phyloP scores from a whole-genome alignment of 352 stramenopile species.

The Phytophthora rubi region DNA sequence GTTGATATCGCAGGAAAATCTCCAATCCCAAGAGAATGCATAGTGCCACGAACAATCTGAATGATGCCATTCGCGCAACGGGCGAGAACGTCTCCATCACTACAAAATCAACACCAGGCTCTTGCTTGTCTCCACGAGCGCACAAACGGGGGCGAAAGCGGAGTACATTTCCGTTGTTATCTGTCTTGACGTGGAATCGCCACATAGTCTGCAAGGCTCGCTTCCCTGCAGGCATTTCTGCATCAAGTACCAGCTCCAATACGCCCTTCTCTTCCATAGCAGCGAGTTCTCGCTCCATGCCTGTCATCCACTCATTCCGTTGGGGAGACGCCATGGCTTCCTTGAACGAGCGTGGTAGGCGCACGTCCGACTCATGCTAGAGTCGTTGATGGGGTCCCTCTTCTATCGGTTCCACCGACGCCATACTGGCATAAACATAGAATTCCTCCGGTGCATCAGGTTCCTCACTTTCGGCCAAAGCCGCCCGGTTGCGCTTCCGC shows the following conservation, averaged over 20 bases:
- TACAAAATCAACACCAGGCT: slow-evolving; percentile 11
- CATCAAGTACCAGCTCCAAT: slow-evolving; percentile 1
- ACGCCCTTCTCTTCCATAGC: slow-evolving; percentile 18
- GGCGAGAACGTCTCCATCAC: slow-evolving; percentile 10
- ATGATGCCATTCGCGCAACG: slow-evolving; percentile 1
- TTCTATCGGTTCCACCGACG: too few species aligned
- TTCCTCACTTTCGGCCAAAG: too few species aligned
- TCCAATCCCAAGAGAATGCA: slow-evolving; percentile 3
- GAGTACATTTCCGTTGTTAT: slow-evolving; percentile 10
- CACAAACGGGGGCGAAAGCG: slow-evolving; percentile 1
- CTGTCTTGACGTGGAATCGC: slow-evolving; percentile 8
- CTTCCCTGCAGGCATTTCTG: slow-evolving; percentile 2
- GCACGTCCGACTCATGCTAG: slow-evolving; percentile 10
- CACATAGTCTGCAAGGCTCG: slow-evolving; percentile 10
- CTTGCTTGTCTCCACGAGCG: slow-evolving; percentile 10
- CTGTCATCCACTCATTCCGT: slow-evolving; percentile 5
- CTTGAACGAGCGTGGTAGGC: not conserved
- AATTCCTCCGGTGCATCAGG: too few species aligned
- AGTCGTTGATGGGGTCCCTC: too few species aligned
- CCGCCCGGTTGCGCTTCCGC: too few species aligned
- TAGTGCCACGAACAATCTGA: slow-evolving; percentile 7
- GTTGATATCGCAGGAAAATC: slow-evolving; percentile 10
- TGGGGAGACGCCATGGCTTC: not conserved
- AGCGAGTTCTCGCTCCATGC: slow-evolving; percentile 1
- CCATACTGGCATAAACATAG: too few species aligned